Base-by-base conservation (phyloP, 2,329 filamentous ascomycete genomes). In the Penicillium sclerotiorum region DNA sequence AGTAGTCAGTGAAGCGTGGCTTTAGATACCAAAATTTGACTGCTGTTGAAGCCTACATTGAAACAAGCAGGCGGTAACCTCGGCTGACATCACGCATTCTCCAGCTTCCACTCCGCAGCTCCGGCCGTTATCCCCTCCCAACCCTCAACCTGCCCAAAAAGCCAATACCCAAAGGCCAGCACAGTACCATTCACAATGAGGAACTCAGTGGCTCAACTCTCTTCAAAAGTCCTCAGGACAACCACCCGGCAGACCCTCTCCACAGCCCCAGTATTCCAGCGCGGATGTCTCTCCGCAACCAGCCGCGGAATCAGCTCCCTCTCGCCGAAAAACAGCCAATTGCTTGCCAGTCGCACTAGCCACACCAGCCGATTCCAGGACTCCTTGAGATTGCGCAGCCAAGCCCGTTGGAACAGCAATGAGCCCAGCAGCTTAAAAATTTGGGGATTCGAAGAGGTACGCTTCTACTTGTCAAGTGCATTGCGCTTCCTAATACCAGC, bases 361-460 rank as follows among this genome's bases (percentile, higher is more conserved):
- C 41, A 47, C 11, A 22, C 11, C 15, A 9, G 25, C 5, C 39
- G 45, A 45, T n/a, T 12, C 11, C 40, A 21, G 8, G 36, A 21
- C 8, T 21, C 25, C 17, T 41, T 38, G 15, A 44, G 12, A 9
- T 8, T 27, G 13, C 37, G 30, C n/a, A 23, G 35, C 6, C 59
- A 62, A 40, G 33, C 48, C 4, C 66, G 65, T 9, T 54, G 48
- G 43, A 57, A 57, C n/a, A 67, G 59, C 49, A 44, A 58, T 33
- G 35, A 52, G 3, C 33, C 53, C 13, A 27, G 27, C 2, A 5
- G 32, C n/a, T 53, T 68, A 18, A 59, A 57, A 23, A 42, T 65
- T 46, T 69, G 67, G 63, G 62, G 57, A 6, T 72, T 71, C 40
- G 68, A 72, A 57, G 68, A 72, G 33, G 69, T 71, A 67, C 33